These are phyloP conservation scores for Mortierella hygrophila DNA, from an alignment of 192 early-diverging fungal genomes.

Conservation along the genomic window DNA sequence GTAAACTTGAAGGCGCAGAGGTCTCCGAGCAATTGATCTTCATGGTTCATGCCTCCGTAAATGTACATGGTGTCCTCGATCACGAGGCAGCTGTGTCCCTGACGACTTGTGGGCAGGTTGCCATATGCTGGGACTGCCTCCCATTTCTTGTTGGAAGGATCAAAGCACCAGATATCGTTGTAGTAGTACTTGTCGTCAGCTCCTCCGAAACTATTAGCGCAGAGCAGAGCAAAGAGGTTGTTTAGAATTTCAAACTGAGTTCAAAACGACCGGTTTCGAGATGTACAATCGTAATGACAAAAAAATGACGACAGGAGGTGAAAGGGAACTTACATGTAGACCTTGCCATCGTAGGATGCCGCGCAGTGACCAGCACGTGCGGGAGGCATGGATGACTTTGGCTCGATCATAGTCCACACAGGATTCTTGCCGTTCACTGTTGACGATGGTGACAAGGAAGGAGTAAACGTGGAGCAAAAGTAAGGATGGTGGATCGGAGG, in stretches of 20 bases:
- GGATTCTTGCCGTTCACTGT: constrained; percentile 52
- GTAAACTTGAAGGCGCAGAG: constrained; percentile 64
- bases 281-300: background rate
- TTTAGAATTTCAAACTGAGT: background rate
- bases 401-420: constrained; percentile 34
- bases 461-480: no score
- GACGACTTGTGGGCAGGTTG: constrained; percentile 60
- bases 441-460: background rate
- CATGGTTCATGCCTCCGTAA: constrained; percentile 63
- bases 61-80: constrained; percentile 67
- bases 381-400: constrained; percentile 41
- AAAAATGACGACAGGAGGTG: background rate
- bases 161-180: constrained; percentile 72
- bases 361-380: constrained; percentile 57
- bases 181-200: constrained; percentile 61
- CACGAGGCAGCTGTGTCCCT: constrained; percentile 45
- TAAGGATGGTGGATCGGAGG: background rate
- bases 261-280: background rate
- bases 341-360: constrained; percentile 41
- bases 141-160: constrained; percentile 59
- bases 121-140: constrained; percentile 54
- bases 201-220: constrained; percentile 65
- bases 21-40: constrained; percentile 60
- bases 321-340: constrained; percentile 36
- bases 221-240: background rate